Conservation (phyloP, 257 asterid species). For the Linderniella brevidens region DNA sequence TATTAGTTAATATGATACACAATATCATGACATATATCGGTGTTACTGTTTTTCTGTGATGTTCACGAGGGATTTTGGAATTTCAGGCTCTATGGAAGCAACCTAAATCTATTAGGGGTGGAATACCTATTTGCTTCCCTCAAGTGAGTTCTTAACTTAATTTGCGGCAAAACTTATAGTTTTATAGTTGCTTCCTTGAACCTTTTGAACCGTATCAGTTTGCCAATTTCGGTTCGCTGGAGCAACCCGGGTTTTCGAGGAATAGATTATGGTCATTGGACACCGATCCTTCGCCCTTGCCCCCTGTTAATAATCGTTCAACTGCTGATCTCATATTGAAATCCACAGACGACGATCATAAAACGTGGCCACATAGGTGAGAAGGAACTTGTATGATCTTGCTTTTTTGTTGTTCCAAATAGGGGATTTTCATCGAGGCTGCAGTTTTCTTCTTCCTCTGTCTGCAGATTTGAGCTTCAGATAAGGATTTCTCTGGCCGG, state of each 20-base stretch:
- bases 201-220: constrained; percentile 16
- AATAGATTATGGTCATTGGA: constrained; percentile 65
- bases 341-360: constrained; percentile 73
- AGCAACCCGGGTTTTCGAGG: constrained; percentile 72
- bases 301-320: constrained; percentile 39
- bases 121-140: constrained; percentile 52
- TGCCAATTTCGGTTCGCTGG: constrained; percentile 60
- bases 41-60: no score
- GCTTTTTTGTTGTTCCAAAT: constrained; percentile 4
- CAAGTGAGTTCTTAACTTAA: constrained; percentile 33
- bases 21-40: no score
- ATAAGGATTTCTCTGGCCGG: constrained; percentile 49
- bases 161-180: no score
- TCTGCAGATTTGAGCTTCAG: constrained; percentile 65
- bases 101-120: constrained; percentile 51
- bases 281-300: constrained; percentile 51
- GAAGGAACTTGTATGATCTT: constrained; percentile 5
- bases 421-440: constrained; percentile 3
- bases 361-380: constrained; percentile 75
- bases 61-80: constrained; percentile 6
- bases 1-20: no score
- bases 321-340: constrained; percentile 59
- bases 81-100: constrained; percentile 43
- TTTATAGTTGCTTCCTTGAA: no score
- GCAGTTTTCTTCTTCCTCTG: constrained; percentile 12